Evolutionary conservation across 208 protist species (phyloP).

Genomic region (Herpetomonas samuelpessoai): DNA sequence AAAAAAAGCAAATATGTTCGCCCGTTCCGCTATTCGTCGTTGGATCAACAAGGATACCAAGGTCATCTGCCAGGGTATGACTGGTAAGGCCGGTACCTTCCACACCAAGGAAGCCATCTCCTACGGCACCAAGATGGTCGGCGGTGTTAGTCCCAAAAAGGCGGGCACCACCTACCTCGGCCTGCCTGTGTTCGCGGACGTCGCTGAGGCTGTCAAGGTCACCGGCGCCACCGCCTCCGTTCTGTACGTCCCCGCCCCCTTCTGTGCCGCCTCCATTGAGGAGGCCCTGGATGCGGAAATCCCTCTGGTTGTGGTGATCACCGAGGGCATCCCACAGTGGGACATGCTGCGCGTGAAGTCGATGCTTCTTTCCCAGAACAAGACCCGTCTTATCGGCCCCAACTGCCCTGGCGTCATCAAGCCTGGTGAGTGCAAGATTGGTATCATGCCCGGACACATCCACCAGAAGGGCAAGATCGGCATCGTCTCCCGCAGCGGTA

Average conservation of each 20-base stretch:
- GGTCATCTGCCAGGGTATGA: slow-evolving; percentile 99
- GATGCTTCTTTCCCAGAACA: slow-evolving; percentile 89
- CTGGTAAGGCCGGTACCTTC: slow-evolving; percentile 98
- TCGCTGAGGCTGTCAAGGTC: slow-evolving; percentile 84
- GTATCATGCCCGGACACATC: slow-evolving; percentile 99
- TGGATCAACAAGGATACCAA: slow-evolving; percentile 96
- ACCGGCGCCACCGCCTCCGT: slow-evolving; percentile 95
- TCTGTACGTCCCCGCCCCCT: slow-evolving; percentile 97
- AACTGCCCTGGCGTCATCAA: slow-evolving; percentile 99
- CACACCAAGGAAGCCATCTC: slow-evolving; percentile 96
- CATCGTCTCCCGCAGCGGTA: slow-evolving; percentile 98
- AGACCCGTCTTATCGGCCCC: slow-evolving; percentile 96
- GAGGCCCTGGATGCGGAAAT: slow-evolving; percentile 98
- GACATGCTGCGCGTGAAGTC: slow-evolving; percentile 97
- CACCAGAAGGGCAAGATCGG: slow-evolving; percentile 98
- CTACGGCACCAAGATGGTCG: slow-evolving; percentile 99
- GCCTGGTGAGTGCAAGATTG: slow-evolving; percentile 99
- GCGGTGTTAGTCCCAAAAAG: slow-evolving; percentile 97
- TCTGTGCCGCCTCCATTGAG: slow-evolving; percentile 94
- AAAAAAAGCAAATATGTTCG: slow-evolving; percentile 41
- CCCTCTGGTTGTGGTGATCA: slow-evolving; percentile 97
- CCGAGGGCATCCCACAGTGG: slow-evolving; percentile 98
- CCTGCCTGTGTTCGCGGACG: slow-evolving; percentile 95
- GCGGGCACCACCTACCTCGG: slow-evolving; percentile 93
- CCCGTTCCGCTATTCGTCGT: slow-evolving; percentile 47